Base-by-base conservation (phyloP, 2,329 filamentous ascomycete genomes). In the Aureobasidium uvarum region DNA sequence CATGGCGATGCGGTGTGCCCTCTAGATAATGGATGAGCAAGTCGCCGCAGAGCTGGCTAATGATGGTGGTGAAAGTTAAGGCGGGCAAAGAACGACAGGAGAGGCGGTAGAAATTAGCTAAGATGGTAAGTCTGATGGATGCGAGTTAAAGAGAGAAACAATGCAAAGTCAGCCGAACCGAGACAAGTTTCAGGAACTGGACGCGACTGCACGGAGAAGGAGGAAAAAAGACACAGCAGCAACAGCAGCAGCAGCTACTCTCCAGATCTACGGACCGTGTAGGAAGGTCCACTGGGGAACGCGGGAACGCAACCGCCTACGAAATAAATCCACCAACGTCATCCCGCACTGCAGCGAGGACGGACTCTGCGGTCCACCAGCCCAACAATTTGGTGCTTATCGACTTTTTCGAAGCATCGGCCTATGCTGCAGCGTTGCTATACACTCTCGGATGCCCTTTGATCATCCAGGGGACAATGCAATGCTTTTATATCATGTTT, bases 1-100 rank as follows among this genome's bases (percentile, higher is more conserved):
- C 94, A 98, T 98, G 25, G 59, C 74, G 58, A 41, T 33, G 48
- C 60, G 31, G 25, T 38, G 48, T 33, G 46, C 31, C 60, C 39
- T 18, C 16, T 33, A 8, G 20, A n/a, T 38, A 11, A 60, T 31
- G 28, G 28, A 46, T 25, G 43, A 31, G 48, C 56, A 60, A 48
- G 7, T 31, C 23, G 43, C 56, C 56, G 43, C 56, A 41, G 46
- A 62, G 59, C 45, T 45, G 36, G 59, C 43, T 48, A 46, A 33
- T 14, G 31, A 60, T 48, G 56, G 31, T 48, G 41, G 43, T 60
- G 41, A 48, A 50, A 45, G 41, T 48, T 28, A 60, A 23, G 56
- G 4, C 10, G 43, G 36, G 45, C 58, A 62, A 41, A 51, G 33
- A 62, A 41, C 45, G 58, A 51, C 58, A 31, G 45, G 58, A 5